phyloP scores from a whole-genome alignment of 2,329 filamentous ascomycete species.

The Madurella mycetomatis region DNA sequence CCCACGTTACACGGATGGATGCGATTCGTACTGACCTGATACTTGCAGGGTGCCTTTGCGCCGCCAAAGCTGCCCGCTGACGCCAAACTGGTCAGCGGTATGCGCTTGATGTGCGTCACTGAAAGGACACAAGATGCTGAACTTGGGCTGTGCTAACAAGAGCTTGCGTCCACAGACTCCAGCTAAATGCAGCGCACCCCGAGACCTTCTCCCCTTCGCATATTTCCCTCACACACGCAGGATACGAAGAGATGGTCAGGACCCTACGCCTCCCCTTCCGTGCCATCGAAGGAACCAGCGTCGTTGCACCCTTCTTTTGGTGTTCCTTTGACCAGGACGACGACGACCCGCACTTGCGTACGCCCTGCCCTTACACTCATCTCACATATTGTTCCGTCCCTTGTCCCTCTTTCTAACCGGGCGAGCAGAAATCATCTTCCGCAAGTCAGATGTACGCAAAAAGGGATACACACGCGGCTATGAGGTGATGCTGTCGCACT shows the following conservation, averaged over 20 bases:
- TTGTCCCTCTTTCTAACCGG: constrained; percentile 3
- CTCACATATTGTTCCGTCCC: neutral
- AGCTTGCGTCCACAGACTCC: constrained; percentile 36
- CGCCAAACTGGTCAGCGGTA: constrained; percentile 45
- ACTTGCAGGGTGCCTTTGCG: constrained; percentile 47
- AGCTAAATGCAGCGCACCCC: constrained; percentile 51
- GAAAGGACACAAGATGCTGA: neutral
- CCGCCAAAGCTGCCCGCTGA: constrained; percentile 41
- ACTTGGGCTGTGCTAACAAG: neutral
- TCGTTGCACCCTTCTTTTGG: constrained; percentile 63
- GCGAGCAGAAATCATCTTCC: constrained; percentile 53
- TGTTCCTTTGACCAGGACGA: constrained; percentile 53
- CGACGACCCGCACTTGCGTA: constrained; percentile 53
- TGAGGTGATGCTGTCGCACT: constrained; percentile 60
- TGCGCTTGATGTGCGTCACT: constrained; percentile 50
- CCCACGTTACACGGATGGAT: neutral
- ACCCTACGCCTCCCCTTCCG: constrained; percentile 50
- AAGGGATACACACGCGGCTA: constrained; percentile 60
- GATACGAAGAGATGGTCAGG: constrained; percentile 54
- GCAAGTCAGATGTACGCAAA: constrained; percentile 63
- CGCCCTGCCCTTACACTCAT: constrained; percentile 23
- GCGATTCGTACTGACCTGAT: neutral
- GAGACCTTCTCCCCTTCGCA: constrained; percentile 55
- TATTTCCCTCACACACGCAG: constrained; percentile 47
- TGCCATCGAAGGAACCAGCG: constrained; percentile 54